Evolutionary conservation across 768 basidiomycete genomes (phyloP), one percentile per base, ranked within the genome.

Genomic region (Tulasnella sp.): DNA sequence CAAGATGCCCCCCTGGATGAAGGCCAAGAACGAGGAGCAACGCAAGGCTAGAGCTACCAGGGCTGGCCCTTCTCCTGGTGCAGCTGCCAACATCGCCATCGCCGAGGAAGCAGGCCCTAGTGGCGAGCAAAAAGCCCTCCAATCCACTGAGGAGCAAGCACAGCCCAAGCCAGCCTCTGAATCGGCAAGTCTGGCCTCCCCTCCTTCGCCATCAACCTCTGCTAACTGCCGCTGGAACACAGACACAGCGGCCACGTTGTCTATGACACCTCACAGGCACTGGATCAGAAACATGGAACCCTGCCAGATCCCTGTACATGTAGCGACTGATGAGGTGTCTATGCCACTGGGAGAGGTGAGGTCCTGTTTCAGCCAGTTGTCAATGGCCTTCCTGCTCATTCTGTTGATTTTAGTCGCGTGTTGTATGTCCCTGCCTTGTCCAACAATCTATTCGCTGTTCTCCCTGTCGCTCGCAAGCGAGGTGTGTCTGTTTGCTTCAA

Each of bases 381-480:
- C 10, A 10, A 10, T 3, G 39, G 39, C 10, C 5, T 7, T 6
- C 18, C 10, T 76, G 42, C 34, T 34, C n/a, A 48, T 18, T 46
- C 44, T 31, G 44, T 76, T 6, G 40, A 6, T 2, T 76, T 48
- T 44, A 3, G 9, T 76, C 27, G n/a, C 52, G 75, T 76, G 39
- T 76, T 76, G 42, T 48, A 76, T 76, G n/a, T 76, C 1, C 75
- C 75, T 48, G 21, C 7, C 19, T 44, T 76, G 18, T 7, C 40
- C 16, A 46, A 48, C 75, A 76, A 48, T n/a, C 75, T 76, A 42
- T 48, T 76, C 14, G 75, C 44, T 42, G 38, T 76, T 14, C 10
- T 76, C 48, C 44, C 38, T 12, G 4, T 76, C n/a, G 40, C 42
- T 21, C 38, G 44, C 2, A 39, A 56, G 40, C 39, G 39, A 12